Evolutionary conservation across 306 rosid genomes (phyloP), one percentile per base, ranked within the genome.

Genomic region (Vicia villosa): DNA sequence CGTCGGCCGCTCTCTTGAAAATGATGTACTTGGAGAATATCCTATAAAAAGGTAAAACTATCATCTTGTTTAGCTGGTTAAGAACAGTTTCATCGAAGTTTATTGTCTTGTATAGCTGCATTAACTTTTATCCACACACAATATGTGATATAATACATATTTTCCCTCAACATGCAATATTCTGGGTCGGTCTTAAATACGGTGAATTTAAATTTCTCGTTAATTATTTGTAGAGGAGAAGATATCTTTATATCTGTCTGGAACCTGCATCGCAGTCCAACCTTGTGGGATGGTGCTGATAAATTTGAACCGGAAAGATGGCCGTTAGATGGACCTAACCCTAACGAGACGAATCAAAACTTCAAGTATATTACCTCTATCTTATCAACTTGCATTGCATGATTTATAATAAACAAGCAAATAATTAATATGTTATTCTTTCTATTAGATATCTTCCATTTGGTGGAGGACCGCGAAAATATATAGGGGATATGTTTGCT

Each of bases 381-480:
- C 67, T 58, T 61, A 30, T 49, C 72, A 37, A 24, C 62, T 62
- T 71, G 46, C n/a, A n/a, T n/a, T n/a, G n/a, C 68, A 28, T 41
- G 57, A 36, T 63, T 40, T 3, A 10, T 13, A 46, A 60, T 70
- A 15, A 54, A 57, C 62, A 41, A 50, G 51, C 26, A 14, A 43
- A n/a, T 64, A 30, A 73, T 22, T 13, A 34, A 34, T 7, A 12
- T 74, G 61, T 58, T 59, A 17, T 32, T 69, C 54, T 32, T 74
- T 65, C 63, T 81, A 70, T 45, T 81, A 94, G 99, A 36, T 94
- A 91, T 82, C 83, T 94, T 74, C 99, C 99, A 19, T 94, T 94
- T 69, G 99, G 99, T 28, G 99, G 99, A 54, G 99, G 99, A 60
- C 99, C 88, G 0, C 81, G 99, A 41, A 94, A 94, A 79, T 94